Evolutionary conservation across 2,329 filamentous ascomycete species (phyloP).

Genomic region (Colletotrichum cuscutae): DNA sequence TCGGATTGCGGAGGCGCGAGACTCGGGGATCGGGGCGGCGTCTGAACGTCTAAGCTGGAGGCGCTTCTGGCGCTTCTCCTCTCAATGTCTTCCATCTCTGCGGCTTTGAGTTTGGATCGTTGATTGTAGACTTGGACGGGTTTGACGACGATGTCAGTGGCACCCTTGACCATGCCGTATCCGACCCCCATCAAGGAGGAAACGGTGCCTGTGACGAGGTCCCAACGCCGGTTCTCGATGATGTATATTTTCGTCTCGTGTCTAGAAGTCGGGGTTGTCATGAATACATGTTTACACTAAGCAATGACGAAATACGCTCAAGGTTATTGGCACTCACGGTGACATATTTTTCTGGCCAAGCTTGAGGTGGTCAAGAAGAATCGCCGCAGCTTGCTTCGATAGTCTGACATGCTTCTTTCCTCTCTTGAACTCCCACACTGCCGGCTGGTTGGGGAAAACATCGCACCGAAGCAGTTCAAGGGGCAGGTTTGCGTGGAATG

Average conservation of each 20-base stretch:
- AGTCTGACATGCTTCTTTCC: conserved; percentile 53
- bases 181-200: conserved; percentile 35
- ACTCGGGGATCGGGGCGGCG: not conserved
- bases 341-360: conserved; percentile 41
- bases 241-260: conserved; percentile 48
- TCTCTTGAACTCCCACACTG: conserved; percentile 60
- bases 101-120: not conserved
- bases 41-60: not conserved
- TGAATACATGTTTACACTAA: not conserved
- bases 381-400: conserved; percentile 62
- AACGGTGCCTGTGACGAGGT: conserved; percentile 42
- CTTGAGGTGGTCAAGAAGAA: conserved; percentile 62
- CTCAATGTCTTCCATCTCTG: not conserved
- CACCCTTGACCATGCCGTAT: conserved; percentile 28
- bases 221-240: conserved; percentile 48
- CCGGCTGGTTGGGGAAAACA: conserved; percentile 55
- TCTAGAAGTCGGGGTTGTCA: conserved; percentile 41
- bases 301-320: fast-evolving
- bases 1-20: conserved; percentile 6
- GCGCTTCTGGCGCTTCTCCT: not conserved
- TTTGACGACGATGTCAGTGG: conserved; percentile 36
- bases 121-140: conserved; percentile 32
- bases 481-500: conserved; percentile 51
- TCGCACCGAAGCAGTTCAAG: conserved; percentile 48
- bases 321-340: not conserved